Conservation (phyloP, 129 eudicot species). For the Chrysanthemum makinoi region DNA sequence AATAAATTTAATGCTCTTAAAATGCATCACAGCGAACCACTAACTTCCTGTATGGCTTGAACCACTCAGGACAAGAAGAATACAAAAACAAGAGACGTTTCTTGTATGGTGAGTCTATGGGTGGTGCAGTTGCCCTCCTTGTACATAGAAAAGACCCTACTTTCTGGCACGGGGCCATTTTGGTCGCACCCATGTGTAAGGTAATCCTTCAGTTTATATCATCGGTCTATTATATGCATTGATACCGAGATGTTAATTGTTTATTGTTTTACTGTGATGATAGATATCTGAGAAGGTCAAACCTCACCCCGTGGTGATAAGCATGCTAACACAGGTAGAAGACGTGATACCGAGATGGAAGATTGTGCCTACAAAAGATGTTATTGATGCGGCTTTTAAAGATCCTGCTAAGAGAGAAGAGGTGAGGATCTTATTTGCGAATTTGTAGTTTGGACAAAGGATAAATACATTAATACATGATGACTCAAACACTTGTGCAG, state of each 20-base stretch:
- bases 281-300: constrained; percentile 99
- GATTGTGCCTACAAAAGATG: constrained; percentile 93
- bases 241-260: not conserved
- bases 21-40: constrained; percentile 12
- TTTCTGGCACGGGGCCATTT: constrained; percentile 96
- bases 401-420: constrained; percentile 89
- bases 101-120: constrained; percentile 98
- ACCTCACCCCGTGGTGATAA: constrained; percentile 89
- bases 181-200: constrained; percentile 99
- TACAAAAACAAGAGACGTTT: constrained; percentile 68
- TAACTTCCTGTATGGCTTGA: constrained; percentile 16
- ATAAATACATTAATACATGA: constrained; percentile 9
- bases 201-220: constrained; percentile 22
- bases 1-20: not conserved
- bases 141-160: constrained; percentile 75
- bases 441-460: constrained; percentile 7
- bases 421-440: constrained; percentile 32
- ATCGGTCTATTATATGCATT: not conserved
- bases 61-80: constrained; percentile 52
- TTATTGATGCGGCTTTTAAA: constrained; percentile 91
- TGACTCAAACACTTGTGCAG: constrained; percentile 37
- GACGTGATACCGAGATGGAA: constrained; percentile 97
- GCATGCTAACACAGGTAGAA: constrained; percentile 70
- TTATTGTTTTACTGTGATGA: not conserved
- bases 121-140: constrained; percentile 91